Conservation (phyloP, 305 asterid species). For the Fraxinus sp. region DNA sequence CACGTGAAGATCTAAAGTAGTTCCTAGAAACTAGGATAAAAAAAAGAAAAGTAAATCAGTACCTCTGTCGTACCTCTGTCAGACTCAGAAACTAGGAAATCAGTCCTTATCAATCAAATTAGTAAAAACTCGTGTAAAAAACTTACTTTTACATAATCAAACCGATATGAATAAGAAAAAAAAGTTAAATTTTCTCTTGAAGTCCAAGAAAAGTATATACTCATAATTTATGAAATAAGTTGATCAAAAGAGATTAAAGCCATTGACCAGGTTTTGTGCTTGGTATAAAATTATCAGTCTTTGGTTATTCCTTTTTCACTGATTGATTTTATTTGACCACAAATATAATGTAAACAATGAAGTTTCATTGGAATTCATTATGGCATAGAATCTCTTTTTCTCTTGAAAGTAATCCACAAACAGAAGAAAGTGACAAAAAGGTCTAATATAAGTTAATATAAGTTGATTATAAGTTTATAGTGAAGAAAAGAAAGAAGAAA, state of each 20-base stretch:
- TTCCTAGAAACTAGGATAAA: background rate
- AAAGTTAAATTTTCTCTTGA: conserved; percentile 24
- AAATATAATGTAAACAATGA: background rate
- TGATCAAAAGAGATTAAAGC: conserved; percentile 25
- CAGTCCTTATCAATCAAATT: background rate
- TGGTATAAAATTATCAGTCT: conserved; percentile 4
- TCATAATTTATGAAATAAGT: conserved; percentile 19
- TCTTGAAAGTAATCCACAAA: conserved; percentile 28
- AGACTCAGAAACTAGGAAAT: background rate
- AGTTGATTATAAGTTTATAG: background rate
- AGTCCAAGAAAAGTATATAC: conserved; percentile 40
- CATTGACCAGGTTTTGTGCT: conserved; percentile 33
- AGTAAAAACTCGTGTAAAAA: background rate
- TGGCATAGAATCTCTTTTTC: conserved; percentile 34
- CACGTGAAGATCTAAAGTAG: conserved; percentile 3
- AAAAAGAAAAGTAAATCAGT: background rate
- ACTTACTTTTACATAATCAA: background rate
- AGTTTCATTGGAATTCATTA: conserved; percentile 28
- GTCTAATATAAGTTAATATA: background rate
- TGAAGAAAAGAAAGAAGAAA: conserved; percentile 21
- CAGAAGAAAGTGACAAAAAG: conserved; percentile 41
- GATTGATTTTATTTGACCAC: conserved; percentile 2
- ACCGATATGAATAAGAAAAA: background rate
- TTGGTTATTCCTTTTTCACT: conserved; percentile 17
- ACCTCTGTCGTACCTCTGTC: background rate